phyloP scores from a whole-genome alignment of 371 early-diverging fungal species.

The Pancytospora philotis region DNA sequence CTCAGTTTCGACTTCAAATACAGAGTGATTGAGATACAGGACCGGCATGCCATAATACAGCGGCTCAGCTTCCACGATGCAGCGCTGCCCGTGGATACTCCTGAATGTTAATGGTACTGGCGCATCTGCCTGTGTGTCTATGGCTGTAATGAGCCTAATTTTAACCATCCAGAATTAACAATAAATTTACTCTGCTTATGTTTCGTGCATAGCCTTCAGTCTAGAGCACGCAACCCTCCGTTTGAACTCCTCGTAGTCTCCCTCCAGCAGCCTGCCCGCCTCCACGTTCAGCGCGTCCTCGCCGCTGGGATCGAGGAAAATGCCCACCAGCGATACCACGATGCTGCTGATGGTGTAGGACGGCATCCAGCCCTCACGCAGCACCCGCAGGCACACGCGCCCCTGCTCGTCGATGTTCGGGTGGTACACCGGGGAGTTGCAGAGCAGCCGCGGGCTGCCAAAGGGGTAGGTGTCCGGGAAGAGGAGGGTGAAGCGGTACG shows the following conservation, averaged over 20 bases:
- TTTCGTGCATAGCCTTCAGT: neutral
- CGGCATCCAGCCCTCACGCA: constrained; percentile 55
- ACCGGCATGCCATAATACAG: too few species aligned
- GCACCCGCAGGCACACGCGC: constrained; percentile 54
- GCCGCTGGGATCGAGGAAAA: constrained; percentile 46
- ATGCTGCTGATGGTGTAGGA: constrained; percentile 45
- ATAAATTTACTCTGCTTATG: too few species aligned
- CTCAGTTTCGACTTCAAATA: too few species aligned
- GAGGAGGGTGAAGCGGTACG: constrained; percentile 22
- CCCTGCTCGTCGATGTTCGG: constrained; percentile 55
- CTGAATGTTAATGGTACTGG: too few species aligned
- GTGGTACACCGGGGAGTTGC: constrained; percentile 48
- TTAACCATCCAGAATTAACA: too few species aligned
- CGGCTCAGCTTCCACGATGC: too few species aligned
- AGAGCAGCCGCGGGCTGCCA: constrained; percentile 49
- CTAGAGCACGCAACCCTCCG: constrained; percentile 14
- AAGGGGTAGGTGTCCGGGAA: constrained; percentile 56
- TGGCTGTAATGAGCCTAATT: too few species aligned
- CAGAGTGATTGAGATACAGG: too few species aligned
- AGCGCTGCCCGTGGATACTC: too few species aligned
- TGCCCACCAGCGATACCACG: constrained; percentile 39
- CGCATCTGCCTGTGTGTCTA: too few species aligned
- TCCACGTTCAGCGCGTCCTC: constrained; percentile 55
- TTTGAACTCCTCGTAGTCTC: constrained; percentile 42
- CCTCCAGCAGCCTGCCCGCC: constrained; percentile 47